phyloP scores from a whole-genome alignment of 176 grass and related monocot species.

The Hsuehochloa calcarea region DNA sequence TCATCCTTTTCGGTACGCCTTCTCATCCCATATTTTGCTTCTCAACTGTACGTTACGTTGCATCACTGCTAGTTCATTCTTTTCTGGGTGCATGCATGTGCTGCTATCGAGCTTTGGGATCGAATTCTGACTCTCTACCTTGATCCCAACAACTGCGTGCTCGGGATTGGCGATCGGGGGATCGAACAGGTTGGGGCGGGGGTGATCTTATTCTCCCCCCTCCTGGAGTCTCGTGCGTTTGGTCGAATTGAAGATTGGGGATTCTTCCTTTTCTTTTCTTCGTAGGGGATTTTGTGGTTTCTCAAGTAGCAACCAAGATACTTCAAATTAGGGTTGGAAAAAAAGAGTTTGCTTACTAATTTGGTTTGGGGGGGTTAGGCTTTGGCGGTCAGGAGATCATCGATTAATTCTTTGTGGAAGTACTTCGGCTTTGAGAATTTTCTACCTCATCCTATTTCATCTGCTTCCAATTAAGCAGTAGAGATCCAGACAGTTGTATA shows the following conservation, averaged over 20 bases:
- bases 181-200: background rate
- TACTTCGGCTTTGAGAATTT: background rate
- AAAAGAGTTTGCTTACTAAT: background rate
- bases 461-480: background rate
- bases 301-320: too few relatives aligned
- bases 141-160: background rate
- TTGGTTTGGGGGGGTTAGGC: background rate
- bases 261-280: background rate
- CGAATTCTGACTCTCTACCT: background rate
- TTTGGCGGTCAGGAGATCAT: background rate
- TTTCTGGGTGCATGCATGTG: background rate
- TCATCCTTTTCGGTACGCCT: background rate
- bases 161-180: background rate
- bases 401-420: background rate
- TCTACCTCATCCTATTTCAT: background rate
- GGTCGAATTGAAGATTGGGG: background rate
- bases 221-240: background rate
- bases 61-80: background rate
- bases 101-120: background rate
- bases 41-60: background rate
- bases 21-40: background rate
- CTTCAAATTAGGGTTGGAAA: too few relatives aligned
- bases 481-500: background rate
- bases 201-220: too few relatives aligned
- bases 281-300: background rate